These are phyloP conservation scores for Psilocybe subaeruginosa DNA, from an alignment of 768 basidiomycete species.

Conservation along the genomic window DNA sequence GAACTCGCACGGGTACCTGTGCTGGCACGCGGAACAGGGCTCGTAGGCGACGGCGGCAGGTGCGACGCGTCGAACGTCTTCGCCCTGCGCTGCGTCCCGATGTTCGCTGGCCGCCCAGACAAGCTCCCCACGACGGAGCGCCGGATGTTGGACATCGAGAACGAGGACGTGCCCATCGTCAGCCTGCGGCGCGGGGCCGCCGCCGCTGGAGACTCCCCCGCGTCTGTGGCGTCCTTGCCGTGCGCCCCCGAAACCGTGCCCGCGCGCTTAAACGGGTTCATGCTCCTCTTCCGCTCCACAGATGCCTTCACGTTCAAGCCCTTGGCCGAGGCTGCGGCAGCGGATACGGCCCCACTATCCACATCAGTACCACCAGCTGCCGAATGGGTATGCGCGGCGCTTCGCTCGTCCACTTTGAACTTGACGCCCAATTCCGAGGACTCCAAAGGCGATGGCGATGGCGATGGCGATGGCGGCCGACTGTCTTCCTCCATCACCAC, in stretches of 20 bases:
- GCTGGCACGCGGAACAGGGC: slow-evolving; percentile 15
- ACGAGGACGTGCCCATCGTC: slow-evolving; percentile 31
- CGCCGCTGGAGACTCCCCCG: background rate
- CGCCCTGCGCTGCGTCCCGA: slow-evolving; percentile 20
- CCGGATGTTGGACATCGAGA: slow-evolving; percentile 40
- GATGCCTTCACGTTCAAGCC: background rate
- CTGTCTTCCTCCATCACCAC: background rate
- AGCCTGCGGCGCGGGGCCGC: slow-evolving; percentile 21
- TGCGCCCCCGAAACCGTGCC: slow-evolving; percentile 16
- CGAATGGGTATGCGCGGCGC: background rate
- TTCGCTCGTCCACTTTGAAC: background rate
- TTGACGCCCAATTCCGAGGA: background rate
- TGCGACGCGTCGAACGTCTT: slow-evolving; percentile 34
- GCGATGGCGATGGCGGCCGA: background rate
- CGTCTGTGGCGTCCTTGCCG: background rate
- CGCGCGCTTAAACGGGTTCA: slow-evolving; percentile 40
- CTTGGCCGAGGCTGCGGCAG: background rate
- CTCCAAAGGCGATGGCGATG: background rate
- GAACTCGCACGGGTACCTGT: background rate
- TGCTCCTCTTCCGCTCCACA: slow-evolving; percentile 31
- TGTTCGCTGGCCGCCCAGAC: slow-evolving; percentile 24
- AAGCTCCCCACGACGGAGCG: slow-evolving; percentile 45
- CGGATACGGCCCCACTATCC: background rate
- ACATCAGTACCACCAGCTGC: background rate
- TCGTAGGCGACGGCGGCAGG: slow-evolving; percentile 41